Conservation (phyloP, 1,284 basidiomycete species). For the Ceratobasidium sp. region DNA sequence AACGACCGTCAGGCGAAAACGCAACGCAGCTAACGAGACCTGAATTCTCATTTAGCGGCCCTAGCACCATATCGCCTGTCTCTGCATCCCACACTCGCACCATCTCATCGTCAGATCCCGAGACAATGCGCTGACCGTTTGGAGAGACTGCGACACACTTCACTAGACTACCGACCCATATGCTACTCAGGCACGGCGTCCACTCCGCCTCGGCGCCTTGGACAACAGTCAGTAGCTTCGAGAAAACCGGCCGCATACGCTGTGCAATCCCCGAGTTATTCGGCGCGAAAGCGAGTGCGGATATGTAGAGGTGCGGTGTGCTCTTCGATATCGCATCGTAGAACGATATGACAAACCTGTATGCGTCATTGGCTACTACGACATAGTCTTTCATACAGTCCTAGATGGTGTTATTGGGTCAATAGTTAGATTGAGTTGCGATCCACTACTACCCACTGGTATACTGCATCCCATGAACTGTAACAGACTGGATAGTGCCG, state of each 20-base stretch:
- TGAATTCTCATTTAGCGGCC: not conserved
- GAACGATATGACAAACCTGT: conserved; percentile 5
- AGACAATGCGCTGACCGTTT: not conserved
- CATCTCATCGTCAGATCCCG: too few relatives aligned
- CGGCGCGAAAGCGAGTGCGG: conserved; percentile 21
- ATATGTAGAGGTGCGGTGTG: conserved; percentile 17
- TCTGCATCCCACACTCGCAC: too few relatives aligned
- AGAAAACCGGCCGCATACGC: not conserved
- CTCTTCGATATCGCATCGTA: conserved; percentile 4
- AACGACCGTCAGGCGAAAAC: not conserved
- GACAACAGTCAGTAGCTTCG: not conserved
- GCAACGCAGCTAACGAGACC: not conserved
- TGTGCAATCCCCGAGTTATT: not conserved
- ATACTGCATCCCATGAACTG: not conserved
- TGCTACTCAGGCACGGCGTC: too few relatives aligned
- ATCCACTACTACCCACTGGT: not conserved
- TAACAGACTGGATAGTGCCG: not conserved
- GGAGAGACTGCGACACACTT: not conserved
- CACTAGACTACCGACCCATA: not conserved
- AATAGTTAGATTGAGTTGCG: not conserved
- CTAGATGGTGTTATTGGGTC: not conserved
- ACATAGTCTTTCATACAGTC: not conserved
- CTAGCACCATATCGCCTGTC: not conserved
- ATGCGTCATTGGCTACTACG: not conserved
- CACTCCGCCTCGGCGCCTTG: not conserved